A percentile compares a stretch with the other conserved stretches of the same genome.
Conservation (phyloP, 2,329 filamentous ascomycete species). For the Pseudodiploospora longispora region DNA sequence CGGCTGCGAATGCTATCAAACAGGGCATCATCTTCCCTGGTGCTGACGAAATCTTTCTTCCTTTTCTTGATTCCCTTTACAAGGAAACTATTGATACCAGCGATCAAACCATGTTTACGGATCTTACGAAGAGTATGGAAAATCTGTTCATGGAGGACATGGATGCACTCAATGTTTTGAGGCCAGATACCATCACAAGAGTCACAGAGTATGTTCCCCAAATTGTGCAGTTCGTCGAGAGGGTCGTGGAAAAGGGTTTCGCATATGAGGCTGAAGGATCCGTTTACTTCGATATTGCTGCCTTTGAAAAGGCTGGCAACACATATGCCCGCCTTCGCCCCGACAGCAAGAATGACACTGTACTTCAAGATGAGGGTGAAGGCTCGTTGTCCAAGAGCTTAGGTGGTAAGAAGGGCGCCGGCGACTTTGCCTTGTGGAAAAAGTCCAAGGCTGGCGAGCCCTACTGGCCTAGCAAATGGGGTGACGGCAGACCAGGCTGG, state of each 20-base stretch:
- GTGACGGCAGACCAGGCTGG: slow-evolving; percentile 83
- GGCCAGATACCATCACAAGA: slow-evolving; percentile 73
- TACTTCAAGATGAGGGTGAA: slow-evolving; percentile 80
- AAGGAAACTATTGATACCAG: slow-evolving; percentile 53
- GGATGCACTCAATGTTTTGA: slow-evolving; percentile 73
- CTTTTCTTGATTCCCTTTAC: slow-evolving; percentile 69
- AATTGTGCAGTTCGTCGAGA: slow-evolving; percentile 78
- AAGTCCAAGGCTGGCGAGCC: slow-evolving; percentile 86
- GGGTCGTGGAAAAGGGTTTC: slow-evolving; percentile 76
- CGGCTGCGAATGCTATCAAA: slow-evolving; percentile 41
- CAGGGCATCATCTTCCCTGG: slow-evolving; percentile 44
- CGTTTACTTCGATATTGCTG: slow-evolving; percentile 86
- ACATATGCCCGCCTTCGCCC: slow-evolving; percentile 79
- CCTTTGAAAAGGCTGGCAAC: slow-evolving; percentile 79
- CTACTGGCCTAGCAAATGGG: slow-evolving; percentile 83
- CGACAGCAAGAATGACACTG: slow-evolving; percentile 76
- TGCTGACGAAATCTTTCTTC: slow-evolving; percentile 62
- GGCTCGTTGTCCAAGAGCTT: slow-evolving; percentile 62
- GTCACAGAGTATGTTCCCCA: slow-evolving; percentile 90
- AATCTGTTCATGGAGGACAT: slow-evolving; percentile 84
- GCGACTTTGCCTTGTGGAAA: slow-evolving; percentile 94
- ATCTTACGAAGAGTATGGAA: slow-evolving; percentile 80
- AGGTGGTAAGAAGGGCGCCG: slow-evolving; percentile 62
- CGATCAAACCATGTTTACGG: slow-evolving; percentile 70
- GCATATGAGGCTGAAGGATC: slow-evolving; percentile 77